Percentiles rank a stretch among this genome's conserved stretches.
Conservation (phyloP, 495 filamentous ascomycete species). For the Xylaria palmicola region DNA sequence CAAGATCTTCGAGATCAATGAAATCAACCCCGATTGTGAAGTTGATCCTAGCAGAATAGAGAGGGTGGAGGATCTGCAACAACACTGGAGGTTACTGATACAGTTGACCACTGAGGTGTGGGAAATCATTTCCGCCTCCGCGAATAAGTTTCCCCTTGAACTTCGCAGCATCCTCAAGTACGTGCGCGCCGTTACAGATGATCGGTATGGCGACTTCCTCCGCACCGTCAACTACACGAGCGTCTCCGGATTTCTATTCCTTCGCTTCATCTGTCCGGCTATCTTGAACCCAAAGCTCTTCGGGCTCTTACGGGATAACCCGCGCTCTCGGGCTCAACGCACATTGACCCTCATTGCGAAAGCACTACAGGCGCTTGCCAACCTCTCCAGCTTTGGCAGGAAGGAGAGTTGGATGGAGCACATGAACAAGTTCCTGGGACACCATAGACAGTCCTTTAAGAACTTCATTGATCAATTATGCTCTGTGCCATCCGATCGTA, state of each 20-base stretch:
- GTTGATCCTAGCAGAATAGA: slow-evolving; percentile 82
- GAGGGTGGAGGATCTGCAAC: slow-evolving; percentile 68
- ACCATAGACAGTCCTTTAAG: slow-evolving; percentile 74
- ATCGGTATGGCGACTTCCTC: slow-evolving; percentile 94
- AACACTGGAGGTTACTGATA: slow-evolving; percentile 82
- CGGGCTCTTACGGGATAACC: slow-evolving; percentile 83
- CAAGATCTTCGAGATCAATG: slow-evolving; percentile 81
- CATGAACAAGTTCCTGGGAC: slow-evolving; percentile 78
- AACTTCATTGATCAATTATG: slow-evolving; percentile 85
- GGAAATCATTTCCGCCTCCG: slow-evolving; percentile 74
- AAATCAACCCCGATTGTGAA: slow-evolving; percentile 87
- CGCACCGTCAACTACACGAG: slow-evolving; percentile 92
- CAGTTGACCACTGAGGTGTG: slow-evolving; percentile 77
- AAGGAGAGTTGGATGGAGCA: slow-evolving; percentile 99
- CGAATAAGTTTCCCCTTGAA: slow-evolving; percentile 75
- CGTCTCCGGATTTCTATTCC: slow-evolving; percentile 93
- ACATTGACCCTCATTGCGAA: slow-evolving; percentile 94
- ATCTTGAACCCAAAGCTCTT: slow-evolving; percentile 97
- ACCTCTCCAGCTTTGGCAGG: slow-evolving; percentile 87
- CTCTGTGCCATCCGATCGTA: slow-evolving; percentile 70
- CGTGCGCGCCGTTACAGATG: slow-evolving; percentile 89
- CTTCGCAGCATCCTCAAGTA: slow-evolving; percentile 86
- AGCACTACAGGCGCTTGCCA: slow-evolving; percentile 90
- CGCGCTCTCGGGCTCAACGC: slow-evolving; percentile 80
- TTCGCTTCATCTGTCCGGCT: slow-evolving; percentile 94